Base-by-base conservation (phyloP, 1,284 basidiomycete genomes). In the Hymenochaete sp. region DNA sequence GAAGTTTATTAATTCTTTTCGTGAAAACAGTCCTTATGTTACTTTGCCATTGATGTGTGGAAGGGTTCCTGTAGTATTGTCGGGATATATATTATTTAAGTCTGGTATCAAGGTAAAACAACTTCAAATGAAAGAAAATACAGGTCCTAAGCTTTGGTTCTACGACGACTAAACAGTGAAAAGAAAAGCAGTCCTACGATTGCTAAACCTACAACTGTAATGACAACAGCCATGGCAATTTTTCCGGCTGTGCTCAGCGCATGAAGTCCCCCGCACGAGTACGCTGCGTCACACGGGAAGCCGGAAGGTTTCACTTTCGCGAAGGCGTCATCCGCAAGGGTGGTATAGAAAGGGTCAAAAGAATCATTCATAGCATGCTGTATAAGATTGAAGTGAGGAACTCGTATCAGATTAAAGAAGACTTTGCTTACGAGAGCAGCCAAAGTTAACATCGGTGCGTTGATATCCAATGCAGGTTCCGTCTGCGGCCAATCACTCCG, bases 401-500 rank as follows among this genome's bases (percentile, higher is more conserved):
- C 18, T 2, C 16, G 14, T 2, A n/a, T 29, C 16, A 33, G 2
- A 33, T 3, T 11, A 14, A 25, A 10, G 11, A 37, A 13, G 24
- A 22, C 19, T 28, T 5, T 4, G 38, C 43, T n/a, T 26, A 44
- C 43, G 26, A 80, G 79, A 9, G 90, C 84, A 0, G 83, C 78
- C 19, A 95, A 71, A 3, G 86, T 83, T 13, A 93, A 70, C 62
- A 95, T 68, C 1, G 90, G 89, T 1, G 91, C 86, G 53, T 87
- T 89, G 61, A 93, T 92, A 54, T 89, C 86, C 37, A 89, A 63
- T 25, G 81, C 85, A 45, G 81, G 71, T 75, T 91, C 87, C 9
- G 79, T 80, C 64, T 91, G 69, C 0, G 76, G 76, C 79, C 82
- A 91, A 58, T 91, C 87, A 49, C 77, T 81, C 22, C 92, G 77